Base-by-base conservation (phyloP, 768 basidiomycete species). In the Lentinula sp. region DNA sequence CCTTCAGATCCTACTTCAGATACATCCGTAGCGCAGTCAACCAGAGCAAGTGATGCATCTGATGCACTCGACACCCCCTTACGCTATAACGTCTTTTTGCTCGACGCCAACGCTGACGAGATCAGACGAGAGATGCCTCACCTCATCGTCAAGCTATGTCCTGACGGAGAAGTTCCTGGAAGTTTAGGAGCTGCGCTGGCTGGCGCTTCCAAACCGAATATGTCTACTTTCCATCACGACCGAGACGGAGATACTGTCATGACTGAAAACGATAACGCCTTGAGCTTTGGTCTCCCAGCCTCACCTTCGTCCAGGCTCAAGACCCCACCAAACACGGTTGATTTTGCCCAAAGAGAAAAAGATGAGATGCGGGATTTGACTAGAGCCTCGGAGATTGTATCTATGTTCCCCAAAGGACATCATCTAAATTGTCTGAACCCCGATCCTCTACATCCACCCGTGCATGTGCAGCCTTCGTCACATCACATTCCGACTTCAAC, bases 341-440 rank as follows among this genome's bases (percentile, higher is more conserved):
- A 92, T 70, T 93, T 95, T 71, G 86, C 90, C 13, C 82, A 85
- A 67, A 80, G 91, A 37, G 93, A 96, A 75, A 84, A 84, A 72
- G 90, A 92, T 63, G 94, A 95, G 76, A 95, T 95, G 91, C 78
- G 89, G 11, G 89, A 91, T 68, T 75, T 95, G 59, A 96, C 94
- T 0, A 81, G 84, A 61, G 90, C 92, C 6, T 87, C 84, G 21
- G 90, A 92, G 74, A 93, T 95, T 57, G 76, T 88, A 64, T 79
- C 79, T 43, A 65, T 84, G 0, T 74, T 74, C 46, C 74, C 73
- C 5, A 21, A 66, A 16, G 46, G 62, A 1, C 55, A 62, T 56
- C 35, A 52, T 18, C 42, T 59, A 32, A 9, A 45, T n/a, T 50
- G 39, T 39, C 59, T 31, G 31, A 42, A 16, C n/a, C 55, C 18